Evolutionary conservation across 2,329 filamentous ascomycete species (phyloP).

Genomic region (Trichoderma cornu-damae): DNA sequence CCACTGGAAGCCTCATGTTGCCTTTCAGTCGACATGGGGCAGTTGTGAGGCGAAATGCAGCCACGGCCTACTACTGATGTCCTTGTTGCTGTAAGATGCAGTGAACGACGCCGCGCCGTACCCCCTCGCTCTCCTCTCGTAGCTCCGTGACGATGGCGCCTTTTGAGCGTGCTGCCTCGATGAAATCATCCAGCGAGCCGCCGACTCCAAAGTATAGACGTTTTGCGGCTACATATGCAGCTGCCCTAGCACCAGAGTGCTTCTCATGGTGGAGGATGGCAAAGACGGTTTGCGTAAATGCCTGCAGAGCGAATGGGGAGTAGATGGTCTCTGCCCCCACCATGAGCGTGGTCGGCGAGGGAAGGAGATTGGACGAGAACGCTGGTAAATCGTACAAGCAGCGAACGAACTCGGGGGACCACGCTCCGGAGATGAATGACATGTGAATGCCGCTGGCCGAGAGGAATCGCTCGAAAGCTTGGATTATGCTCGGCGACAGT

Average conservation of each 20-base stretch:
- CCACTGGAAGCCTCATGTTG: background rate
- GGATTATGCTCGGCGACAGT: slow-evolving; percentile 52
- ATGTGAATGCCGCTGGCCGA: slow-evolving; percentile 47
- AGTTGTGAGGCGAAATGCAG: background rate
- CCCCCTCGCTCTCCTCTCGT: slow-evolving; percentile 56
- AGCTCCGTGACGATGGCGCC: slow-evolving; percentile 48
- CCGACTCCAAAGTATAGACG: slow-evolving; percentile 80
- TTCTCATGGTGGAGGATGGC: slow-evolving; percentile 48
- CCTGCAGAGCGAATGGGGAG: slow-evolving; percentile 62
- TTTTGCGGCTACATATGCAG: slow-evolving; percentile 69
- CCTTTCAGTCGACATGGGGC: background rate
- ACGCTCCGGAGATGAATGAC: slow-evolving; percentile 68
- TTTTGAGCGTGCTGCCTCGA: slow-evolving; percentile 45
- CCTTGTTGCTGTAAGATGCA: slow-evolving; percentile 35
- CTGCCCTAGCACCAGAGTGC: slow-evolving; percentile 41
- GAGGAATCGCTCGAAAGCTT: slow-evolving; percentile 55
- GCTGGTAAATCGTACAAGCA: slow-evolving; percentile 44
- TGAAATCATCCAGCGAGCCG: slow-evolving; percentile 72
- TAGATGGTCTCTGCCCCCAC: slow-evolving; percentile 81
- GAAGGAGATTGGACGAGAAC: slow-evolving; percentile 2
- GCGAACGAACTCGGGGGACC: slow-evolving; percentile 60
- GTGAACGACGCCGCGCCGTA: slow-evolving; percentile 55
- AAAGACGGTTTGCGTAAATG: slow-evolving; percentile 64
- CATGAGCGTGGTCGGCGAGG: slow-evolving; percentile 43
- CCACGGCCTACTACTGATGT: background rate